phyloP scores from a whole-genome alignment of 169 alveolate genomes.

The Plasmodium cynomolgi region DNA sequence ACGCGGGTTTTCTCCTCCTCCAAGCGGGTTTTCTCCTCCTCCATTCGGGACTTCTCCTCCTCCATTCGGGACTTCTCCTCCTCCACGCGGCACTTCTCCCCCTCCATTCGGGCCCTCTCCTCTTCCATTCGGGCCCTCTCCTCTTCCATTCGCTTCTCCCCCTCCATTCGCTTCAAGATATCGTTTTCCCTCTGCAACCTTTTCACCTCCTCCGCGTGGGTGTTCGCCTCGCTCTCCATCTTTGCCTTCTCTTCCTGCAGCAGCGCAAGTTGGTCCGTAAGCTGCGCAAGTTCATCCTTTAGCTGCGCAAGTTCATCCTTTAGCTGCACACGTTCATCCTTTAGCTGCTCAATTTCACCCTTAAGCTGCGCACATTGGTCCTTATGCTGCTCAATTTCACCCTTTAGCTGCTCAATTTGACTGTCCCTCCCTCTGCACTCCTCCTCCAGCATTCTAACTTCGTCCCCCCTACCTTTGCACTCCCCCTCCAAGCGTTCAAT shows the following conservation, averaged over 20 bases:
- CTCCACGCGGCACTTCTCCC: constrained; percentile 20
- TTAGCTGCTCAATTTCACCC: not conserved
- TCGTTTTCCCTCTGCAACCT: constrained; percentile 12
- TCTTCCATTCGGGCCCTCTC: constrained; percentile 25
- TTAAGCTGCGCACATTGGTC: not conserved
- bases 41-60: not conserved
- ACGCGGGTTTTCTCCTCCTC: constrained; percentile 28
- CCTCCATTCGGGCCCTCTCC: too few relatives aligned
- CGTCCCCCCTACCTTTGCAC: constrained; percentile 25
- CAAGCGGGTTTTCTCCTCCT: too few relatives aligned
- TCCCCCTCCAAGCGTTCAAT: constrained; percentile 13
- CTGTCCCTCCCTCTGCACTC: not conserved
- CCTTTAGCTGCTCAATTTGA: not conserved
- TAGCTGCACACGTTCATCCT: not conserved
- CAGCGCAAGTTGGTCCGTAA: constrained; percentile 18
- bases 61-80: not conserved
- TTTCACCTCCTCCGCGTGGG: not conserved
- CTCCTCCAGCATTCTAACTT: not conserved
- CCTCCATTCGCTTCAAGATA: not conserved
- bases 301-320: constrained; percentile 23
- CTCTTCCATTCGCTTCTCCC: constrained; percentile 8
- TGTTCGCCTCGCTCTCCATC: not conserved
- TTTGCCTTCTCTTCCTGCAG: constrained; percentile 7
- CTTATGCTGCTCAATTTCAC: not conserved
- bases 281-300: not conserved